A percentile compares a stretch with the other conserved stretches of the same genome.
phyloP scores from a whole-genome alignment of 176 grass and related monocot genomes.

The Saccharum officinarum region DNA sequence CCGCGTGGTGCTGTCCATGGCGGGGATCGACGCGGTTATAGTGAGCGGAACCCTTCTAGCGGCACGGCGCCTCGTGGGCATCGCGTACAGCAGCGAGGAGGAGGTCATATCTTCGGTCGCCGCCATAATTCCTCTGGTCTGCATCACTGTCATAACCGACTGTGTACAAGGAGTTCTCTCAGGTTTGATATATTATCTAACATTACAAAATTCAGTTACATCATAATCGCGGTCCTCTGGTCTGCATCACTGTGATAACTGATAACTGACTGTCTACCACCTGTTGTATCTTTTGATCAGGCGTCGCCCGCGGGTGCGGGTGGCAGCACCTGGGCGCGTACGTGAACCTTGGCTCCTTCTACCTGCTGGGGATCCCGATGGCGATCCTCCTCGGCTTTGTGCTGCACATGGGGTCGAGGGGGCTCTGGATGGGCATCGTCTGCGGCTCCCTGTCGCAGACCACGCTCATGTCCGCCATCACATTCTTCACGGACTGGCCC shows the following conservation, averaged over 20 bases:
- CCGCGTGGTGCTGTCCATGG: slow-evolving; percentile 61
- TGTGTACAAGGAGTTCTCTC: slow-evolving; percentile 65
- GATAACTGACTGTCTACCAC: background rate
- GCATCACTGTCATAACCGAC: slow-evolving; percentile 69
- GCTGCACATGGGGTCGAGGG: slow-evolving; percentile 57
- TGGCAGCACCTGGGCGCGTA: slow-evolving; percentile 91
- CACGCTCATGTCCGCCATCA: slow-evolving; percentile 54
- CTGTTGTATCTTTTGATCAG: slow-evolving; percentile 21
- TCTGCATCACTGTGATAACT: background rate
- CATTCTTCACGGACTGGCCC: slow-evolving; percentile 82
- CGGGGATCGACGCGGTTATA: slow-evolving; percentile 52
- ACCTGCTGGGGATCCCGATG: slow-evolving; percentile 74
- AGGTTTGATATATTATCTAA: slow-evolving; percentile 40
- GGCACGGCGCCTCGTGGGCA: slow-evolving; percentile 57
- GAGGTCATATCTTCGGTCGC: slow-evolving; percentile 60
- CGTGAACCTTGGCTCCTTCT: slow-evolving; percentile 86
- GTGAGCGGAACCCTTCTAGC: slow-evolving; percentile 51
- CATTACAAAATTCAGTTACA: background rate
- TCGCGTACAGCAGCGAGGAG: slow-evolving; percentile 82
- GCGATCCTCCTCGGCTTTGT: slow-evolving; percentile 63
- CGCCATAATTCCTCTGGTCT: slow-evolving; percentile 61
- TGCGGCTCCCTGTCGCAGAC: slow-evolving; percentile 72
- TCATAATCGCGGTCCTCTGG: background rate
- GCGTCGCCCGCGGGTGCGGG: slow-evolving; percentile 79
- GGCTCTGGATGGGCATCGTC: slow-evolving; percentile 81